Base-by-base conservation (phyloP, 495 filamentous ascomycete genomes). In the Xylaria telfairii region DNA sequence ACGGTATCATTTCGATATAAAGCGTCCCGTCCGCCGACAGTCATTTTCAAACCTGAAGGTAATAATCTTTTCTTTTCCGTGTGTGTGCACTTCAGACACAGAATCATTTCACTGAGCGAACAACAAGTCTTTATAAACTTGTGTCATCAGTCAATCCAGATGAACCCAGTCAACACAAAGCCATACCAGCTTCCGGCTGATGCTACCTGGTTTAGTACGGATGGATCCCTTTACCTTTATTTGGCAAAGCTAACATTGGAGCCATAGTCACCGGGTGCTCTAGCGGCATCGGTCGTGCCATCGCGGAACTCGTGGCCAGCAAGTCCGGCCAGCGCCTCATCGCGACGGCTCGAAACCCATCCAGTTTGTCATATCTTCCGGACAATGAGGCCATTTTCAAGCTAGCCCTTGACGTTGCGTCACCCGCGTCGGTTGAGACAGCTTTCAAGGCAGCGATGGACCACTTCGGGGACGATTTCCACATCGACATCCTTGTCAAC, bases 401-500 rank as follows among this genome's bases (percentile, higher is more conserved):
- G 67, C 72, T 85, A 12, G 28, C 75, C 49, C 78, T 86, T 0
- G 84, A 86, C 65, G 81, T 85, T 1, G 79, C 79, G 4, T 80
- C 76, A 2, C 71, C 54, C 26, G 62, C 73, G 8, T 81, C 79
- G 7, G 81, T 88, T 65, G 71, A 76, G 30, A 67, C 74, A 0
- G 82, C 84, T 21, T 73, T 88, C 15, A 42, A 70, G 17, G 62
- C 73, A 1, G 74, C 82, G 4, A 39, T 82, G 1, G 67, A 69
- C 3, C 75, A 76, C 42, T 85, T 85, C 69, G 68, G 71, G 30
- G 2, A 66, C 61, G 4, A 53, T 63, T 64, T 65, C 15, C 82
- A 80, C 42, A 78, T 88, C 60, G 85, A 88, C 66, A 81, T 87
- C 9, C 73, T 86, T 34, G 82, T 87, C 68, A 87, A 88, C 79